Evolutionary conservation across 78 protist species (phyloP).

Genomic region (Creolimax fragrantissima): DNA sequence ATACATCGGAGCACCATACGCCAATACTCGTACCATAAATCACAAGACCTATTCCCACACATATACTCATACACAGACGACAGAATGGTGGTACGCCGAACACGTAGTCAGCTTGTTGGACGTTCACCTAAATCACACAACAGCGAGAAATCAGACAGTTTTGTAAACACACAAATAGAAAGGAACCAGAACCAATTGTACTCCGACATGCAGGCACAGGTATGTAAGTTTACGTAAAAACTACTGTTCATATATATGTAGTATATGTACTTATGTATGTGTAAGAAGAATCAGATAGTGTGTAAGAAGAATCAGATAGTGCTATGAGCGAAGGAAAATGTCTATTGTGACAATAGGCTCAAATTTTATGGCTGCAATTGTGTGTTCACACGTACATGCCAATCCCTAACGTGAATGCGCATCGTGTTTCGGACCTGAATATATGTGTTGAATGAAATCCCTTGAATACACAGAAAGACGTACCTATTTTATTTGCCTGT

Average conservation of each 20-base stretch:
- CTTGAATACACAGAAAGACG: not conserved
- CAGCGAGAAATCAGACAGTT: no score
- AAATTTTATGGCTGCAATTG: no score
- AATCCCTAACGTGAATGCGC: not conserved
- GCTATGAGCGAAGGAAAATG: no score
- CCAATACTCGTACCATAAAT: no score
- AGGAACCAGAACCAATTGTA: not conserved
- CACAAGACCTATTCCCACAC: no score
- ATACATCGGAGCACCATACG: no score
- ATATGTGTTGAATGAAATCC: not conserved
- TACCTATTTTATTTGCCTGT: not conserved
- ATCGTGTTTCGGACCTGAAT: not conserved
- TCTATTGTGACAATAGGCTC: no score
- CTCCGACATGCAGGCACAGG: not conserved
- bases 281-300: not conserved
- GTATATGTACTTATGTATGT: not conserved
- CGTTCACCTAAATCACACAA: no score
- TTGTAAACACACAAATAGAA: not conserved
- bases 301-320: not conserved
- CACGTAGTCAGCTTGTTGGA: no score
- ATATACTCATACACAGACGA: no score
- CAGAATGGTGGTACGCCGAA: no score
- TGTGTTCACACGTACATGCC: not conserved
- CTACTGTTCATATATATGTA: not conserved
- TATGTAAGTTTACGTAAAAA: not conserved